Base-by-base conservation (phyloP, 148 eudicot genomes). In the Linanthus parryae region DNA sequence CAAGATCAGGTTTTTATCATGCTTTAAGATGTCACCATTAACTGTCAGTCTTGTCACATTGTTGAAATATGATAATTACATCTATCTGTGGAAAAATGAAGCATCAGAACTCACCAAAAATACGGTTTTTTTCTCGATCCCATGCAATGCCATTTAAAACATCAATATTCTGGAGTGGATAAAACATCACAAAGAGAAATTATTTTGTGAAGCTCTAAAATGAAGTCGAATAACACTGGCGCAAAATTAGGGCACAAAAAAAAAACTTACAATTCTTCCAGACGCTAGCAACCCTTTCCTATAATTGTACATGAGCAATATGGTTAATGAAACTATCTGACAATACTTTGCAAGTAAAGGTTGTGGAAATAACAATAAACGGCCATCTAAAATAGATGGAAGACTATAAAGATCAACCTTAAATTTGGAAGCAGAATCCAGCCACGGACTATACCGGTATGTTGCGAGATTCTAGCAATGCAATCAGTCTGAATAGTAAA, bases 91-190 rank as follows among this genome's bases (percentile, higher is more conserved):
- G n/a, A 43, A 15, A 17, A 20, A 42, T 2, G 38, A 51, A 54
- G 44, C 4, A 17, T 5, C 28, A 35, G 23, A 68, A 47, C 85
- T 75, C 61, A 92, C 99, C 91, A 65, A 92, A 92, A 52, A 92
- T 29, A 8, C 95, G 88, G 36, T 78, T 56, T 14, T 44, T 53
- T 3, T 68, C 73, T 29, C 64, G 49, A 47, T 92, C 96, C 99
- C 95, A 92, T 12, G 99, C 99, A 65, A 92, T 92, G 77, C 99
- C 99, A 52, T 92, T 92, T 65, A 92, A 65, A 52, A 84, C 96
- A 57, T 92, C 96, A 55, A 88, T 57, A 30, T 38, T 44, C 99
- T 92, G 76, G n/a, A 44, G 61, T 30, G 56, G 40, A n/a, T 48
- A n/a, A 46, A 25, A 48, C 9, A 13, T 12, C 51, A 23, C 36